These are phyloP conservation scores for Candida khao-thaluensis DNA, from an alignment of 805 yeast species.

Conservation along the genomic window DNA sequence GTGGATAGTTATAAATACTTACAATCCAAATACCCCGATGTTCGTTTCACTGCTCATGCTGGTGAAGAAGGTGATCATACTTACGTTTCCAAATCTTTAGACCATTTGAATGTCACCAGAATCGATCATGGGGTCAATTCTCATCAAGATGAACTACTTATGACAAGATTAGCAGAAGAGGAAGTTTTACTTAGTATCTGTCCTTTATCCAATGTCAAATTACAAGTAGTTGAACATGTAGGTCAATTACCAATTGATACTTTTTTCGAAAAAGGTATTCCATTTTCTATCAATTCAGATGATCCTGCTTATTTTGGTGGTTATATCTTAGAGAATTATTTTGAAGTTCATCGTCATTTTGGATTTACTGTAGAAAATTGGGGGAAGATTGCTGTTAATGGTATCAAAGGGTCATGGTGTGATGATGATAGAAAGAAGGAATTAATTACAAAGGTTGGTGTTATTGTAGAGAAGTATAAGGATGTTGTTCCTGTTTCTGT, in stretches of 20 bases:
- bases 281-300: slow-evolving; percentile 63
- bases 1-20: slow-evolving; percentile 58
- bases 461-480: slow-evolving; percentile 38
- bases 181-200: slow-evolving; percentile 67
- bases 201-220: slow-evolving; percentile 73
- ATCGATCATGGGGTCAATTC: slow-evolving; percentile 82
- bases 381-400: slow-evolving; percentile 61
- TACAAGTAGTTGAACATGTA: slow-evolving; percentile 70
- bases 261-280: slow-evolving; percentile 60
- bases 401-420: slow-evolving; percentile 75
- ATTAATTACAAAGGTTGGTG: slow-evolving; percentile 45
- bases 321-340: slow-evolving; percentile 75
- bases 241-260: slow-evolving; percentile 62
- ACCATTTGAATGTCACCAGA: slow-evolving; percentile 59
- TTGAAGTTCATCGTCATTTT: slow-evolving; percentile 58
- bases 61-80: slow-evolving; percentile 86
- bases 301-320: slow-evolving; percentile 73
- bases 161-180: slow-evolving; percentile 55
- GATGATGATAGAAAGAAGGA: slow-evolving; percentile 53
- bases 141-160: slow-evolving; percentile 49
- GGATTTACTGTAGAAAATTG: slow-evolving; percentile 61
- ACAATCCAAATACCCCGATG: slow-evolving; percentile 47
- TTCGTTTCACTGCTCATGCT: slow-evolving; percentile 78
- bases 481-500: slow-evolving; percentile 11
- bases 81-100: slow-evolving; percentile 59